Evolutionary conservation across 352 stramenopile species (phyloP), one percentile per base, ranked within the genome.

Genomic region (Globisporangium radiosum): DNA sequence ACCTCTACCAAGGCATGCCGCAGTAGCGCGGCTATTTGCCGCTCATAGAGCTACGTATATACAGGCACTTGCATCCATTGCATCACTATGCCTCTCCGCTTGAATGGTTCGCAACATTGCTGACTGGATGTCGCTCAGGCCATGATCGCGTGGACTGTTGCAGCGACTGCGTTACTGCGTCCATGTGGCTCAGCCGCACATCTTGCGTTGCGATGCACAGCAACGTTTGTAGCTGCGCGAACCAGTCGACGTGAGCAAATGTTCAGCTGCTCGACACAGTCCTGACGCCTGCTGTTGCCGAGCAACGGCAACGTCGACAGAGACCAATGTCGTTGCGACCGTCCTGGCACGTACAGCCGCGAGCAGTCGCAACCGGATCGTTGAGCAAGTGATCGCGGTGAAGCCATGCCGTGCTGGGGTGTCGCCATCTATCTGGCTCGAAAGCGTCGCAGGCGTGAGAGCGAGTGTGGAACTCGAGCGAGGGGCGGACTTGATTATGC

Each of bases 1-100:
- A 89, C 51, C 66, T 89, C 43, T 70, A 79, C 58, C 55, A 56
- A 47, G 70, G 68, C 42, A 66, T 62, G 7, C 47, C 75, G 51
- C 66, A 69, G 57, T 70, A 51, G 44, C 44, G 25, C 25, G 2
- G 25, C 25, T 33, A 33, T 33, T 33, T 33, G 25, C 25, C 25
- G 25, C 25, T 33, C 25, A 33, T 33, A 33, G 25, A 33, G 25
- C 1, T 33, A 33, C 25, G 25, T 2, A 33, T 2, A 33, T 33
- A 33, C 25, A 33, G 25, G 3, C 25, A 33, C 25, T 33, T 33
- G 25, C 25, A 33, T 33, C 25, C 25, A 33, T 33, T 33, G 25
- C 25, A 33, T 33, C 25, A 33, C 25, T 33, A 3, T 33, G 25
- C 25, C 25, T 33, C 25, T 33, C 25, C 2, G 25, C 25, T 3